Evolutionary conservation across 2,329 filamentous ascomycete genomes (phyloP).

Genomic region (Aspergillus vadensis): DNA sequence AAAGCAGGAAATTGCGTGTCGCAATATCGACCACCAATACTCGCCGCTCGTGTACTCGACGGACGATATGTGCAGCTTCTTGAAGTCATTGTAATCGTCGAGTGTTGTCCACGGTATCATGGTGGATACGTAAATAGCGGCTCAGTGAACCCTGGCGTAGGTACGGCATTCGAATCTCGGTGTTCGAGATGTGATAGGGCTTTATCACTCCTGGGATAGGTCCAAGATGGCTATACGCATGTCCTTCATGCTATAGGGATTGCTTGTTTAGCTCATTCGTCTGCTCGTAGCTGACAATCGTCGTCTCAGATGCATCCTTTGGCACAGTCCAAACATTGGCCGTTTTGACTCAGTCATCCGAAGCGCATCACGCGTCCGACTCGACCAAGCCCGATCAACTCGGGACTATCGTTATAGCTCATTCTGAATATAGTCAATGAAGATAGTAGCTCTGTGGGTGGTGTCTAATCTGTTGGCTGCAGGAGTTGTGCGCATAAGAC

Average conservation of each 20-base stretch:
- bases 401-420: not conserved
- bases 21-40: not conserved
- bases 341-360: not conserved
- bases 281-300: not conserved
- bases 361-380: not conserved
- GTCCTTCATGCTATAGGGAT: not conserved
- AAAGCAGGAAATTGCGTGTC: not conserved
- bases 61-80: not conserved
- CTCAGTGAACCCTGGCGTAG: not conserved
- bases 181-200: not conserved
- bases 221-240: not conserved
- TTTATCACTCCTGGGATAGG: not conserved
- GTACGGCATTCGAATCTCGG: not conserved
- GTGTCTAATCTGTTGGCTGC: too few species aligned
- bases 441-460: too few species aligned
- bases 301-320: not conserved
- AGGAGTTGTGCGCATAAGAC: too few species aligned
- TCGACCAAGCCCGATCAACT: not conserved
- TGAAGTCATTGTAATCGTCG: not conserved
- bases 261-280: not conserved
- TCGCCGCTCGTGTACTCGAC: not conserved
- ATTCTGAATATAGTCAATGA: too few species aligned
- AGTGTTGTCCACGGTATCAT: not conserved
- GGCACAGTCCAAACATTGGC: not conserved
- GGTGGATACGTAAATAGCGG: not conserved